phyloP scores from a whole-genome alignment of 495 filamentous ascomycete genomes.

The Lophiotrema nucula region DNA sequence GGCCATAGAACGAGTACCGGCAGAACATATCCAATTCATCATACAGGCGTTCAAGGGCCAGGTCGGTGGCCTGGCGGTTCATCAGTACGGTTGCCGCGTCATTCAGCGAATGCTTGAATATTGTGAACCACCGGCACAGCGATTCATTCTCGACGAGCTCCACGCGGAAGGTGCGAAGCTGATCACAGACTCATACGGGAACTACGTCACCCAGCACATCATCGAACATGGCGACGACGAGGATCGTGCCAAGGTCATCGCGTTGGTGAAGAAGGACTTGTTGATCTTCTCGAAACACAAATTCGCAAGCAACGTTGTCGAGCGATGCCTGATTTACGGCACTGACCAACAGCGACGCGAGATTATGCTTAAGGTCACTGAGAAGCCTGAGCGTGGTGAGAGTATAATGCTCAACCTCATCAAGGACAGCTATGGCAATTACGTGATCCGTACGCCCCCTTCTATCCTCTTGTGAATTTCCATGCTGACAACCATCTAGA shows the following conservation, averaged over 20 bases:
- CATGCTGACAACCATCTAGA: slow-evolving; percentile 56
- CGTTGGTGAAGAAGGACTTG: slow-evolving; percentile 67
- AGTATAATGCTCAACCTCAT: slow-evolving; percentile 72
- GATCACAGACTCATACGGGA: slow-evolving; percentile 88
- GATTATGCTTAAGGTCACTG: slow-evolving; percentile 68
- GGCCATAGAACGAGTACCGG: slow-evolving; percentile 81
- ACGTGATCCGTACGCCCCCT: slow-evolving; percentile 80
- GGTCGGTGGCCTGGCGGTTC: slow-evolving; percentile 72
- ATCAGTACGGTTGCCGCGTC: slow-evolving; percentile 88
- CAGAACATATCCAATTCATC: slow-evolving; percentile 81
- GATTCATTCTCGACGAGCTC: slow-evolving; percentile 73
- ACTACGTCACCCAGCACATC: slow-evolving; percentile 95
- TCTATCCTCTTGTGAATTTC: slow-evolving; percentile 26
- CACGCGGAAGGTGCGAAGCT: slow-evolving; percentile 68
- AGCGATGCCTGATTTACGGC: slow-evolving; percentile 83
- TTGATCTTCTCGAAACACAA: slow-evolving; percentile 87
- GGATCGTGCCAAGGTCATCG: slow-evolving; percentile 72
- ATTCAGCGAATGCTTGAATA: slow-evolving; percentile 91
- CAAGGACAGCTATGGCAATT: slow-evolving; percentile 92
- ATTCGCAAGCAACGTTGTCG: slow-evolving; percentile 95
- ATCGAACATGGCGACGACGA: slow-evolving; percentile 77
- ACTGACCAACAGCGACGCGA: slow-evolving; percentile 63
- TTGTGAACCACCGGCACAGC: slow-evolving; percentile 69
- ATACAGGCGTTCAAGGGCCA: slow-evolving; percentile 80
- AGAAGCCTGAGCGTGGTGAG: slow-evolving; percentile 60